A percentile compares a stretch with the other conserved stretches of the same genome.
These are phyloP conservation scores for Antarctomyces pellizariae DNA, from an alignment of 495 filamentous ascomycete genomes.

Conservation along the genomic window DNA sequence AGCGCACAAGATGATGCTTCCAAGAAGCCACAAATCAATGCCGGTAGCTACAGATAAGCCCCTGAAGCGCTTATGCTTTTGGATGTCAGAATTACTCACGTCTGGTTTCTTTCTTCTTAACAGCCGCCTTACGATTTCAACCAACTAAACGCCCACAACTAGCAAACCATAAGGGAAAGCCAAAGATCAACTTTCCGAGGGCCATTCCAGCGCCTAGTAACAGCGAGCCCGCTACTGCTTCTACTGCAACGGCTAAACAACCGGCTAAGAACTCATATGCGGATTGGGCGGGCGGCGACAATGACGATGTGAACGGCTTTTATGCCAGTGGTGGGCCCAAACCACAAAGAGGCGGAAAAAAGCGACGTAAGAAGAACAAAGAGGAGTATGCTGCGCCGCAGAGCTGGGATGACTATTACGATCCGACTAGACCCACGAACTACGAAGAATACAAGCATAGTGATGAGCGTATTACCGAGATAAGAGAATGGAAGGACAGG, in stretches of 20 bases:
- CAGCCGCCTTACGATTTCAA: constrained; percentile 68
- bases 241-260: constrained; percentile 10
- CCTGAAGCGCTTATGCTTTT: constrained; percentile 11
- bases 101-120: constrained; percentile 11
- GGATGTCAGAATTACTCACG: constrained; percentile 23
- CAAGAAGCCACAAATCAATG: constrained; percentile 49
- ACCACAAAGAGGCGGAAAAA: constrained; percentile 53
- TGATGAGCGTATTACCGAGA: constrained; percentile 59
- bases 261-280: constrained; percentile 41
- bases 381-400: constrained; percentile 35
- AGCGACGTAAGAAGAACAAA: constrained; percentile 66
- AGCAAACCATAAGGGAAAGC: constrained; percentile 48
- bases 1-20: constrained; percentile 29
- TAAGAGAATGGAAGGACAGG: constrained; percentile 70
- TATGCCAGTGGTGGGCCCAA: constrained; percentile 29
- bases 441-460: constrained; percentile 72
- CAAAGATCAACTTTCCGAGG: constrained; percentile 26
- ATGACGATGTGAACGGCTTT: constrained; percentile 46
- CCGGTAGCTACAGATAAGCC: constrained; percentile 34
- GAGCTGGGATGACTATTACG: constrained; percentile 89
- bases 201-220: constrained; percentile 9
- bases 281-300: constrained; percentile 57
- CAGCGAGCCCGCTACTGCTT: constrained; percentile 6
- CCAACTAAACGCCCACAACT: constrained; percentile 59
- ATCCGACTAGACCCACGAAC: constrained; percentile 60